A percentile compares a stretch with the other conserved stretches of the same genome.
phyloP scores from a whole-genome alignment of 805 yeast species.

The Starmerella apicola region DNA sequence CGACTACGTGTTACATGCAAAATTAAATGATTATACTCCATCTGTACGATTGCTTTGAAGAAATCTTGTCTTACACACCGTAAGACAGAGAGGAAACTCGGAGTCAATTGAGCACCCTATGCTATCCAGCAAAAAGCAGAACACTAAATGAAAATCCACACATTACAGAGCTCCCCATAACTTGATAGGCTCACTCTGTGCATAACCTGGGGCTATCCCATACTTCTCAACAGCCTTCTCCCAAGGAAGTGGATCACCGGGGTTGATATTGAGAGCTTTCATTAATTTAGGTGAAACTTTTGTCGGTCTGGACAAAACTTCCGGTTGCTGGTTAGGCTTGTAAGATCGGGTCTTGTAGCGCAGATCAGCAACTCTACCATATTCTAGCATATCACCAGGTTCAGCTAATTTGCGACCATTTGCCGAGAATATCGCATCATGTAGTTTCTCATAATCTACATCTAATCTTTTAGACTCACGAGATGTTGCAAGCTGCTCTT shows the following conservation, averaged over 20 bases:
- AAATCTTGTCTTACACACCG: no score
- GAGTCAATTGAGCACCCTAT: no score
- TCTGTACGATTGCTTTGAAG: no score
- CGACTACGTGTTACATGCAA: no score
- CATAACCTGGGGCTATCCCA: conserved; percentile 81
- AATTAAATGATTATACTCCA: no score
- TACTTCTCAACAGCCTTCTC: conserved; percentile 47
- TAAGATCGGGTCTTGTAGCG: conserved; percentile 15
- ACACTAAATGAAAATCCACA: background rate
- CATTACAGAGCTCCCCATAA: conserved; percentile 8
- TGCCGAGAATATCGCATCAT: conserved; percentile 75
- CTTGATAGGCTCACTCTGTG: conserved; percentile 17
- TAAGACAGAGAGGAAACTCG: no score
- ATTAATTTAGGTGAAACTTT: conserved; percentile 47
- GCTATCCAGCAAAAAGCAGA: no score
- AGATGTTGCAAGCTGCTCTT: conserved; percentile 34
- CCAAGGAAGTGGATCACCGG: conserved; percentile 68
- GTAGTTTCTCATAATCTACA: conserved; percentile 67
- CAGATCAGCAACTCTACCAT: conserved; percentile 50
- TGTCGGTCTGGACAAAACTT: conserved; percentile 48
- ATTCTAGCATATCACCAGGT: conserved; percentile 48
- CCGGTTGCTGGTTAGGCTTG: background rate
- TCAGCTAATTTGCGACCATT: conserved; percentile 39
- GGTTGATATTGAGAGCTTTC: conserved; percentile 55
- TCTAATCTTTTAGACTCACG: conserved; percentile 66